Conservation (phyloP, 441 rosid genomes). For the Bruguiera hainesii region DNA sequence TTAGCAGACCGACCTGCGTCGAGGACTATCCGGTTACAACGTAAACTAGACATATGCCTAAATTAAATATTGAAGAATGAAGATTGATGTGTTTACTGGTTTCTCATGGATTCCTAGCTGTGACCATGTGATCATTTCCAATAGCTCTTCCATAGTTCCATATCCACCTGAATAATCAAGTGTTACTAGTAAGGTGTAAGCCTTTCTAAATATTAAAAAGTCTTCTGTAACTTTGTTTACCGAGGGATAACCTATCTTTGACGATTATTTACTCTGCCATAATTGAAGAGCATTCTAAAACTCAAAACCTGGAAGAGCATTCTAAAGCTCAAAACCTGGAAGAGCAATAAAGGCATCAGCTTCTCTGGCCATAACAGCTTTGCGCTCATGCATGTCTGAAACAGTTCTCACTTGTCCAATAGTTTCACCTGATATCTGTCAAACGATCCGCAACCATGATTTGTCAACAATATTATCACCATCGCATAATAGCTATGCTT, state of each 20-base stretch:
- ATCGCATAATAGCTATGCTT: not conserved
- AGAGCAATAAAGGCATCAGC: conserved; percentile 94
- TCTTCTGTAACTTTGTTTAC: no score
- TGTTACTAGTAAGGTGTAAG: conserved; percentile 6
- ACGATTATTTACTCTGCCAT: no score
- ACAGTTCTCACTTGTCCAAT: conserved; percentile 86
- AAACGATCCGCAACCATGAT: conserved; percentile 13
- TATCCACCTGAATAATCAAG: conserved; percentile 67
- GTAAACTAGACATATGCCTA: not conserved
- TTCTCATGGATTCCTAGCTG: conserved; percentile 96
- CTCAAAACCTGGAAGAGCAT: conserved; percentile 80
- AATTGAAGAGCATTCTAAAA: no score
- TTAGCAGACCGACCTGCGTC: conserved; percentile 83
- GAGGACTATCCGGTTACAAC: conserved; percentile 8
- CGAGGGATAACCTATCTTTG: no score
- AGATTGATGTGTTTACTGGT: conserved; percentile 48
- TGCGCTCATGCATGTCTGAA: conserved; percentile 91
- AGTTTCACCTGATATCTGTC: conserved; percentile 84
- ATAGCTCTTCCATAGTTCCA: conserved; percentile 93
- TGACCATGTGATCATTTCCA: conserved; percentile 98
- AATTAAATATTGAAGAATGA: conserved; percentile 13
- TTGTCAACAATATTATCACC: conserved; percentile 5
- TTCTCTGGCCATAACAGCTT: conserved; percentile 93
- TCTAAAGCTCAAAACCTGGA: conserved; percentile 50
- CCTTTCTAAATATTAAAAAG: not conserved